A percentile compares a stretch with the other conserved stretches of the same genome.
Conservation (phyloP, 331 rosid genomes). For the Phaseolus coccineus region DNA sequence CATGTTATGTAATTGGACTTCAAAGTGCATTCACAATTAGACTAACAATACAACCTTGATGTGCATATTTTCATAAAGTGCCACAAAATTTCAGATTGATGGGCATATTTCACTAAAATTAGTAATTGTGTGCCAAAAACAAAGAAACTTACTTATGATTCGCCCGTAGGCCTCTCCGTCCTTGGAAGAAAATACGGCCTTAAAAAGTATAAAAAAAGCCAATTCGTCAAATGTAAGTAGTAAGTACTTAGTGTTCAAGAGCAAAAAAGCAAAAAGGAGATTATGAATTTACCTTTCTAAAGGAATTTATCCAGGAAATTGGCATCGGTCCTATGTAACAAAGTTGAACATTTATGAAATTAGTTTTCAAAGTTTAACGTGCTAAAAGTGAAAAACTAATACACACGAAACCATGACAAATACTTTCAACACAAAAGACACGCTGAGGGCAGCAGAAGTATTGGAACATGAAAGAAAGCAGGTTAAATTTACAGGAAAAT, state of each 20-base stretch:
- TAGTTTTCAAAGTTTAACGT: constrained; percentile 31
- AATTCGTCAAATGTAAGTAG: constrained; percentile 20
- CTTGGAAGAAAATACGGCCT: constrained; percentile 73
- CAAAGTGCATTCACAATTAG: constrained; percentile 8
- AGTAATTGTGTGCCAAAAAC: constrained; percentile 19
- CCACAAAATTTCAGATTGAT: background rate
- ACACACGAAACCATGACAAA: constrained; percentile 19
- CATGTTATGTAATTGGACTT: constrained; percentile 12
- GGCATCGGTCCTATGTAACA: constrained; percentile 65
- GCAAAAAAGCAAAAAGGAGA: constrained; percentile 32
- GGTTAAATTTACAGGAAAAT: constrained; percentile 5
- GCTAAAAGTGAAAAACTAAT: constrained; percentile 35
- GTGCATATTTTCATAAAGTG: background rate
- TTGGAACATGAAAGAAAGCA: constrained; percentile 30
- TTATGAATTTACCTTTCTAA: constrained; percentile 65
- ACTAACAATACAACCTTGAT: constrained; percentile 1
- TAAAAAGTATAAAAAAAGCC: constrained; percentile 42
- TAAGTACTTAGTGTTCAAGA: constrained; percentile 9
- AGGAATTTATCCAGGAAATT: constrained; percentile 76
- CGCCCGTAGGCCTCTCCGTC: constrained; percentile 75
- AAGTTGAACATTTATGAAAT: constrained; percentile 28
- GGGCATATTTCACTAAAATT: background rate
- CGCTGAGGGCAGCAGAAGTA: constrained; percentile 14
- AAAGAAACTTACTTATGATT: constrained; percentile 62
- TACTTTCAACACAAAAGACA: background rate